Conservation (phyloP, 202 grass and related monocot genomes). For the Setaria viridis region DNA sequence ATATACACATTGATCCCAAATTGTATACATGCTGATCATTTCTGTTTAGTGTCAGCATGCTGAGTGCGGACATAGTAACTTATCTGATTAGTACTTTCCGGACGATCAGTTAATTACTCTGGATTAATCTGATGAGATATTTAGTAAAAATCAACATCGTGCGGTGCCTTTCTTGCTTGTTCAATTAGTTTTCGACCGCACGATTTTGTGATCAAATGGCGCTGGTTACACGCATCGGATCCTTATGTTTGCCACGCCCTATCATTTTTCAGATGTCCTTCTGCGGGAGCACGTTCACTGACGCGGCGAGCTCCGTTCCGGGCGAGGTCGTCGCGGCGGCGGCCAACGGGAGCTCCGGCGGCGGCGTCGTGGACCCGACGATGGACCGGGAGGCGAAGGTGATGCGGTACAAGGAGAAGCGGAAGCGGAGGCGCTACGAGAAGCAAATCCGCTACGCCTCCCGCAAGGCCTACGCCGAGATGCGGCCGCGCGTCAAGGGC, state of each 20-base stretch:
- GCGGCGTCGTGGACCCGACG: slow-evolving; percentile 33
- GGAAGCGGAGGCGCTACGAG: slow-evolving; percentile 84
- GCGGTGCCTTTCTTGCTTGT: not conserved
- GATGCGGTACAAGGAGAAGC: slow-evolving; percentile 97
- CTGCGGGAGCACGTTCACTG: slow-evolving; percentile 52
- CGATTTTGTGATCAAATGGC: not conserved
- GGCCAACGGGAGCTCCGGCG: slow-evolving; percentile 13
- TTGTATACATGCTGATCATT: not conserved
- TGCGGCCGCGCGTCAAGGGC: slow-evolving; percentile 92
- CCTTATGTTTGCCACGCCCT: not conserved
- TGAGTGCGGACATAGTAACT: not conserved
- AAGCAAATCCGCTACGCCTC: slow-evolving; percentile 97
- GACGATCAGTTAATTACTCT: not conserved
- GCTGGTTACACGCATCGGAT: not conserved
- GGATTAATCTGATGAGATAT: not conserved
- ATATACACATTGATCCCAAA: not conserved
- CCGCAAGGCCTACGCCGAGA: slow-evolving; percentile 94
- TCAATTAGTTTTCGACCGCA: not conserved
- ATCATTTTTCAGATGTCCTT: slow-evolving; percentile 55
- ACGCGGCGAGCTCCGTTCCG: slow-evolving; percentile 44
- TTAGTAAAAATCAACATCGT: not conserved
- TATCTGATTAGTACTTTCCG: not conserved
- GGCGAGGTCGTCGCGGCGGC: slow-evolving; percentile 11
- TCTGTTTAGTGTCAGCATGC: not conserved
- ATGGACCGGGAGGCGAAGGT: slow-evolving; percentile 88